Evolutionary conservation across 768 basidiomycete genomes (phyloP).

Genomic region (Mycena amicta): DNA sequence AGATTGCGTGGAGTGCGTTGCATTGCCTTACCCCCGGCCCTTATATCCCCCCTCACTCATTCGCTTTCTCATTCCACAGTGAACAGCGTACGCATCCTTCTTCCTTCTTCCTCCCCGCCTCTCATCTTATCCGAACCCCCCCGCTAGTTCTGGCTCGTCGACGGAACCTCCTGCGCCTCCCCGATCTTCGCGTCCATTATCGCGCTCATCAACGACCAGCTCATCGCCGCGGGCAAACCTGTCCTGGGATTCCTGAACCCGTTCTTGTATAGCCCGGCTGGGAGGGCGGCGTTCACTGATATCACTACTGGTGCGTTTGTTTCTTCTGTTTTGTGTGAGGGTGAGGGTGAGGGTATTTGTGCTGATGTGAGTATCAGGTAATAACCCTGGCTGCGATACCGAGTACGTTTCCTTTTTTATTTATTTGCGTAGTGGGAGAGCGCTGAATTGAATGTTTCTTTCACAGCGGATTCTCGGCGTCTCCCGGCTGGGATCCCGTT

Average conservation of each 20-base stretch:
- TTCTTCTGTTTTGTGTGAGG: neutral
- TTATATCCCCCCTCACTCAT: no score
- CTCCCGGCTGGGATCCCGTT: constrained; percentile 29
- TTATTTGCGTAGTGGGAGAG: neutral
- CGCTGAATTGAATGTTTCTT: constrained; percentile 2
- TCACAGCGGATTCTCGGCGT: constrained; percentile 33
- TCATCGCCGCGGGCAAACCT: constrained; percentile 30
- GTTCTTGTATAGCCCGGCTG: constrained; percentile 34
- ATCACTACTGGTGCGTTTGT: constrained; percentile 1
- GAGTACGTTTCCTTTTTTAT: neutral
- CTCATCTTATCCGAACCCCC: no score
- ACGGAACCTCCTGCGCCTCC: constrained; percentile 46
- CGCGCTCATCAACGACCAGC: constrained; percentile 46
- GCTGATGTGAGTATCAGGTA: neutral
- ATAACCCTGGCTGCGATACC: constrained; percentile 13
- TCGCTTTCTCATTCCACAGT: neutral
- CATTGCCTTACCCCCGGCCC: neutral
- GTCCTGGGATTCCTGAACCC: constrained; percentile 47
- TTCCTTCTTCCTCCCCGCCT: no score
- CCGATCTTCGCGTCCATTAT: constrained; percentile 49
- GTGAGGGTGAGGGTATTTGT: neutral
- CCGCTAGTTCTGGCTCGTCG: constrained; percentile 25
- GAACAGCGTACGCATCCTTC: no score
- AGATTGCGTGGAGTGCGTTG: constrained; percentile 29
- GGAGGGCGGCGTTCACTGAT: constrained; percentile 11